Conservation (phyloP, 140 eudicot genomes). For the Bidens hawaiensis region DNA sequence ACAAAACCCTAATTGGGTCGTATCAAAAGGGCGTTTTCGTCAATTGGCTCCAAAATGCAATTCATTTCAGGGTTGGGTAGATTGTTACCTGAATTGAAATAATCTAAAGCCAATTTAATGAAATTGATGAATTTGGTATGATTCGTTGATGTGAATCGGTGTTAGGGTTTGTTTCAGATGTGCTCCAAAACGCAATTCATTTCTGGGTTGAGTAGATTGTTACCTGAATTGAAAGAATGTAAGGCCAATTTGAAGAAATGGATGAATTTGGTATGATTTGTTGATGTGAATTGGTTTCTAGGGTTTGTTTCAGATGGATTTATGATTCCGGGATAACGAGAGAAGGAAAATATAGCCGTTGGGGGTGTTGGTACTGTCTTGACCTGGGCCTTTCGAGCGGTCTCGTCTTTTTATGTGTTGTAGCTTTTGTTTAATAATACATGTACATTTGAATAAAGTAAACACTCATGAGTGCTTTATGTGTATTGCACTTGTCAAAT, state of each 20-base stretch:
- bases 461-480: not conserved
- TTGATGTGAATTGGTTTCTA: conserved; percentile 10
- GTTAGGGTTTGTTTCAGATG: too few species aligned
- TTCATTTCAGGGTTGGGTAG: conserved; percentile 9
- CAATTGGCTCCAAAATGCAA: not conserved
- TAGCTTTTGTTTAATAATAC: not conserved
- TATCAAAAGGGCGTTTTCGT: conserved; percentile 27
- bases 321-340: conserved; percentile 22
- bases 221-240: conserved; percentile 33
- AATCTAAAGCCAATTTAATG: conserved; percentile 22
- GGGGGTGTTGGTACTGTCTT: conserved; percentile 28
- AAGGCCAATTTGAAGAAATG: conserved; percentile 2
- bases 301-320: conserved; percentile 24
- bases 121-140: not conserved
- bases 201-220: conserved; percentile 21
- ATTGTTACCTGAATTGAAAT: conserved; percentile 33
- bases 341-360: conserved; percentile 74
- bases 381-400: conserved; percentile 18
- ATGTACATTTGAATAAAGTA: not conserved
- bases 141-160: not conserved
- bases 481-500: not conserved
- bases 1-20: conserved; percentile 25
- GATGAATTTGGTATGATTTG: not conserved
- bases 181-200: too few species aligned
- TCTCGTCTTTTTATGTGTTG: not conserved